These are phyloP conservation scores for Pleurotus ostreatus DNA, from an alignment of 768 basidiomycete species.

Conservation along the genomic window DNA sequence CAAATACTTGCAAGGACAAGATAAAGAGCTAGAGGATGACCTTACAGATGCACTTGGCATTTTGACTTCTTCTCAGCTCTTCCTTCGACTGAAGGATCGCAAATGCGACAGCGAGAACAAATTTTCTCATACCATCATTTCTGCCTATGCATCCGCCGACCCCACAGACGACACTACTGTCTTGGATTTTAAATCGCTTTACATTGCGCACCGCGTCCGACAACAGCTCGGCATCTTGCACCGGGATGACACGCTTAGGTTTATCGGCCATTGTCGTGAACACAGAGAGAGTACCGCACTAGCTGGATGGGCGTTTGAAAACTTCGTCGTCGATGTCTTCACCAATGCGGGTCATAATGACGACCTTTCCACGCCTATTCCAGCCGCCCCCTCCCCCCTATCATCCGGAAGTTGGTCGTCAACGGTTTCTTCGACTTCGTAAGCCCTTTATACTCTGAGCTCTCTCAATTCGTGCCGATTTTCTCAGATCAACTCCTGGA, in stretches of 20 bases:
- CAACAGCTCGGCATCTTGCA: not conserved
- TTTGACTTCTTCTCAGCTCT: not conserved
- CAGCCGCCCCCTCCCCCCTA: too few species aligned
- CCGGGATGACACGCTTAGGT: not conserved
- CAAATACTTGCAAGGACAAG: not conserved
- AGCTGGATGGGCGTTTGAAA: not conserved
- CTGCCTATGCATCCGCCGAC: too few species aligned
- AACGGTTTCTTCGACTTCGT: not conserved
- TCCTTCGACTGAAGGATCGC: too few species aligned
- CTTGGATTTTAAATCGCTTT: not conserved
- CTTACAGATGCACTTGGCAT: not conserved
- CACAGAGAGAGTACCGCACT: not conserved
- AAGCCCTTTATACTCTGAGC: not conserved
- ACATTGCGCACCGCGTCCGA: not conserved
- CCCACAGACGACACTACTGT: not conserved
- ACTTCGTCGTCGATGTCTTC: not conserved
- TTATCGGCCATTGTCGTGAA: not conserved
- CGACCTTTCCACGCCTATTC: not conserved
- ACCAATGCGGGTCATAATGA: not conserved
- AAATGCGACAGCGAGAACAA: too few species aligned
- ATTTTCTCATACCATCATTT: too few species aligned
- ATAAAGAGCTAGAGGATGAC: not conserved
- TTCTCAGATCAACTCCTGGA: not conserved
- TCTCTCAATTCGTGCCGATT: not conserved
- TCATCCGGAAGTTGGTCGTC: not conserved